A percentile compares a stretch with the other conserved stretches of the same genome.
Conservation (phyloP, 1,139 yeast genomes). For the Suhomyces bribrorum region DNA sequence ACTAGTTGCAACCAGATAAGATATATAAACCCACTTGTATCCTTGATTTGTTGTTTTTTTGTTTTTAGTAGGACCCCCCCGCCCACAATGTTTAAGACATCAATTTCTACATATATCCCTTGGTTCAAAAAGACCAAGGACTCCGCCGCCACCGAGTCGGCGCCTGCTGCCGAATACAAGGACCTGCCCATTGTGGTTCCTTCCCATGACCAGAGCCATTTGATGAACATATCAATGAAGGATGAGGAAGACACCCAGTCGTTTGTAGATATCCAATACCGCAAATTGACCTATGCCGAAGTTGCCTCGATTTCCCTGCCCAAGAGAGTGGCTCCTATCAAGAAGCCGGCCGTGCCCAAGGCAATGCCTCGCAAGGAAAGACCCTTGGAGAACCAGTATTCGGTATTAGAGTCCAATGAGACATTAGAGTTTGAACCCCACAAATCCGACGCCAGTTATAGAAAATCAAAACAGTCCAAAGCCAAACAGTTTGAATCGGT, state of each 20-base stretch:
- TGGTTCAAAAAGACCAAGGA: conserved; percentile 21
- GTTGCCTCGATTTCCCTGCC: conserved; percentile 36
- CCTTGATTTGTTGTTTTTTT: conserved; percentile 7
- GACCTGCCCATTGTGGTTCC: conserved; percentile 29
- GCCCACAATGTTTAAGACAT: conserved; percentile 23
- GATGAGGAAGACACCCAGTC: conserved; percentile 30
- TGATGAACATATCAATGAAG: conserved; percentile 40
- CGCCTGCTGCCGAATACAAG: conserved; percentile 1
- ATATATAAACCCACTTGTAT: conserved; percentile 7
- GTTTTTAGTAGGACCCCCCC: conserved; percentile 1
- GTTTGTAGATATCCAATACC: conserved; percentile 40
- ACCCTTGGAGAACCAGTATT: conserved; percentile 13
- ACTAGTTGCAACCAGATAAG: conserved; percentile 8
- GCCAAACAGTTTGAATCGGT: conserved; percentile 16
- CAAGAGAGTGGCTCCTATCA: conserved; percentile 6
- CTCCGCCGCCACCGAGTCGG: conserved; percentile 1
- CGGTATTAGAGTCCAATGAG: conserved; percentile 12
- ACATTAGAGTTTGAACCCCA: conserved; percentile 4
- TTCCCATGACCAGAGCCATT: conserved; percentile 25
- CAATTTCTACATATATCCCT: conserved; percentile 17
- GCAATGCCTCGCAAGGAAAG: conserved; percentile 12
- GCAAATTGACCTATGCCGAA: conserved; percentile 46
- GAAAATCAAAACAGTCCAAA: conserved; percentile 15
- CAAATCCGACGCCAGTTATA: conserved; percentile 16
- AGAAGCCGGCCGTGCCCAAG: conserved; percentile 1